Evolutionary conservation across 2,329 filamentous ascomycete species (phyloP), one percentile per base, ranked within the genome.

Genomic region (Fusarium sp.): DNA sequence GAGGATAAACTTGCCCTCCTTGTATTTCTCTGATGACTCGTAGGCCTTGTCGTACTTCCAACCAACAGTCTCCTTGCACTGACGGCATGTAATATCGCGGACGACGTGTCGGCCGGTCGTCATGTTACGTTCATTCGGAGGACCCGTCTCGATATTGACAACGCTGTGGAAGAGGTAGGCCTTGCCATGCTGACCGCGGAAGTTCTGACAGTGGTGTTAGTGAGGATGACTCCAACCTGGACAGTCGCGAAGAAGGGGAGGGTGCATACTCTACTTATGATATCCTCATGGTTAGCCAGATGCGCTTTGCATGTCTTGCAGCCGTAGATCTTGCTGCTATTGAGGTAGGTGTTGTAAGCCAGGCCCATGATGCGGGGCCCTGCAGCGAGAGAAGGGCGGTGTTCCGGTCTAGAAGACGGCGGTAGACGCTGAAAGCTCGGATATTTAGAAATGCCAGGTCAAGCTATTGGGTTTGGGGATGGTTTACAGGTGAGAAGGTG

Each of bases 41-140:
- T 92, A 98, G 2, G 96, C 96, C 83, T 97, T 97, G 81, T 99
- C 96, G 79, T 99, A 99, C 80, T 97, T 98, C 96, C 96, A 99
- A 36, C 96, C 96, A 54, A 99, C 96, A 31, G 91, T 92, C 80
- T 94, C 92, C 78, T 92, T 92, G 87, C 96, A 99, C 80, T 97
- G 93, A 61, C 92, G 88, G 84, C 96, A 99, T 61, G 85, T 85
- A 75, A 99, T 98, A 79, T 99, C 96, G 61, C 96, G 91, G 47
- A 99, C 96, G 58, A 98, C 87, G 81, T 99, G 96, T 56, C 93
- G 89, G 54, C 96, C 96, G 1, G 96, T 99, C 15, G 96, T 99
- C 96, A 99, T 99, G 83, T 92, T 97, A 71, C 96, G 93, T 83
- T 99, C 96, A 78, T 88, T 91, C n/a, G 95, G 88, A 65, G 97